Conservation (phyloP, 371 early-diverging fungal species). For the Chytridium lagenaria region DNA sequence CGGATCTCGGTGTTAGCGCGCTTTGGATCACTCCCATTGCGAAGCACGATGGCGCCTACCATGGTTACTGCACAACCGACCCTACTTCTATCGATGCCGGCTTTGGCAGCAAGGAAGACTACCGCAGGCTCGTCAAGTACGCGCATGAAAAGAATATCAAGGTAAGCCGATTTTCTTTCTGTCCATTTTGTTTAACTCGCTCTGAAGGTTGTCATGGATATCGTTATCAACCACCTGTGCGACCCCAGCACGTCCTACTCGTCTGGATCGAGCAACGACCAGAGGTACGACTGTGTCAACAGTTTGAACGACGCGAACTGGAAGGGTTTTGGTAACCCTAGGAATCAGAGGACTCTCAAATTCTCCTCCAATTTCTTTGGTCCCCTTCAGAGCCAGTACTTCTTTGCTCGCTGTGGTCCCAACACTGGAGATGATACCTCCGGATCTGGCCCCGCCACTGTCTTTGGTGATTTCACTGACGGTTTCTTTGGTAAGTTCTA, state of each 20-base stretch:
- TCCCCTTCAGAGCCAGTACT: slow-evolving; percentile 15
- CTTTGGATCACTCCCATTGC: slow-evolving; percentile 27
- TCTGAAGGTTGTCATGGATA: slow-evolving; percentile 18
- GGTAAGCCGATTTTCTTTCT: background rate
- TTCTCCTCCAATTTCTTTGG: slow-evolving; percentile 16
- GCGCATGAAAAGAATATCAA: slow-evolving; percentile 19
- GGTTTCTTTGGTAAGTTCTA: slow-evolving; percentile 23
- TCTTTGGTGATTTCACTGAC: slow-evolving; percentile 18
- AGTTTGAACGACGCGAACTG: background rate
- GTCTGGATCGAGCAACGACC: background rate
- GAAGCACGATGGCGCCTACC: slow-evolving; percentile 7
- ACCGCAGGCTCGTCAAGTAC: slow-evolving; percentile 3
- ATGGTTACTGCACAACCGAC: slow-evolving; percentile 20
- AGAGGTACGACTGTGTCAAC: background rate
- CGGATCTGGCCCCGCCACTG: slow-evolving; percentile 12
- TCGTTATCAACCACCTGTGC: slow-evolving; percentile 32
- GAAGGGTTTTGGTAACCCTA: background rate
- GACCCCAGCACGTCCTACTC: background rate
- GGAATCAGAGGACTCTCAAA: background rate
- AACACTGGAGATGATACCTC: slow-evolving; percentile 11
- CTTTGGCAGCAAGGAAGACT: slow-evolving; percentile 25
- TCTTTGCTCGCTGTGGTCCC: slow-evolving; percentile 18
- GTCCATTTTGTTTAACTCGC: background rate
- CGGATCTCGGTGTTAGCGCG: slow-evolving; percentile 15
- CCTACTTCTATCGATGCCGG: slow-evolving; percentile 17